Conservation (phyloP, 2,329 filamentous ascomycete species). For the Dothideomycetes sp. region DNA sequence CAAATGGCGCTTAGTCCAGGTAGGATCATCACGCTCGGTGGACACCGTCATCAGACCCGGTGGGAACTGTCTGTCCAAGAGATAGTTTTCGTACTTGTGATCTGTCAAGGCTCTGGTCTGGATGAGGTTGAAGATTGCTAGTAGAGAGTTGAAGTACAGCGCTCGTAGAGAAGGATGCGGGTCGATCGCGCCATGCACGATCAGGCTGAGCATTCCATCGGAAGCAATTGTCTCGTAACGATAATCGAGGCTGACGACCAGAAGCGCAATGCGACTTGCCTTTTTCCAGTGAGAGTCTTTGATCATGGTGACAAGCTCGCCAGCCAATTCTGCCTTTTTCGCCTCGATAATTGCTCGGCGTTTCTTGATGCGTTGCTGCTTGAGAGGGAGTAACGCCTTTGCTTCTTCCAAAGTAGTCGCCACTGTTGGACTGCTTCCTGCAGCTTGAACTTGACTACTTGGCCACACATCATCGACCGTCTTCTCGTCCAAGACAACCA, state of each 20-base stretch:
- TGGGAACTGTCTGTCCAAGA: conserved; percentile 68
- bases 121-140: conserved; percentile 65
- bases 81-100: conserved; percentile 78
- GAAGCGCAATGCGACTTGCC: conserved; percentile 76
- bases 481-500: conserved; percentile 68
- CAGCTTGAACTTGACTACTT: conserved; percentile 14
- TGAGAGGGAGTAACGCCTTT: conserved; percentile 47
- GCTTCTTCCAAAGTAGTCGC: conserved; percentile 42
- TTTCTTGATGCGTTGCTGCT: conserved; percentile 62
- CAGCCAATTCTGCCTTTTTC: conserved; percentile 69
- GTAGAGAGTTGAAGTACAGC: conserved; percentile 72
- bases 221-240: conserved; percentile 85
- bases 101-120: conserved; percentile 77
- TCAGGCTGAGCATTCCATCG: conserved; percentile 69
- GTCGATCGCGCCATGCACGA: conserved; percentile 74
- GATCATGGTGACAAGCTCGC: conserved; percentile 69
- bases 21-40: conserved; percentile 62
- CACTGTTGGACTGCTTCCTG: conserved; percentile 17
- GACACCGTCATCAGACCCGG: conserved; percentile 64
- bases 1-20: conserved; percentile 71
- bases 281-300: conserved; percentile 92
- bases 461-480: conserved; percentile 64
- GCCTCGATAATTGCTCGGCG: conserved; percentile 69
- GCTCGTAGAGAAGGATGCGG: conserved; percentile 76
- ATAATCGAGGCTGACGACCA: conserved; percentile 80